Conservation (phyloP, 2,329 filamentous ascomycete genomes). For the Fusarium multiceps region DNA sequence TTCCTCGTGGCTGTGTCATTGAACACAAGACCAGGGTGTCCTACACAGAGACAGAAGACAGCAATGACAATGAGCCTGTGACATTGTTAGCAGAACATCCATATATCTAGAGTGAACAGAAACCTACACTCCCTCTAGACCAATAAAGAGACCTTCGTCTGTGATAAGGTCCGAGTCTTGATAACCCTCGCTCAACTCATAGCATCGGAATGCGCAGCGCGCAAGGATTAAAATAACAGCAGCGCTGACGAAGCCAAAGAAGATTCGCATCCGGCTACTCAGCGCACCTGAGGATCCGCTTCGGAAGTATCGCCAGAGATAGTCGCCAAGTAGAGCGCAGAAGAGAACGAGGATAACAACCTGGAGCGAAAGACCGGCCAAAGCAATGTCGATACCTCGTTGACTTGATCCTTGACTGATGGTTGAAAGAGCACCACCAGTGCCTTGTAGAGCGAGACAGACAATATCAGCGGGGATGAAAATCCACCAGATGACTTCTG, state of each 20-base stretch:
- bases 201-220: conserved; percentile 71
- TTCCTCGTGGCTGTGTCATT: conserved; percentile 7
- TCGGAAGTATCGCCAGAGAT: conserved; percentile 56
- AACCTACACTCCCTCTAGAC: conserved; percentile 62
- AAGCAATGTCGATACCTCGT: conserved; percentile 52
- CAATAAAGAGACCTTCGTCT: conserved; percentile 64
- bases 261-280: conserved; percentile 51
- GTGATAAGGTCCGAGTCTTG: conserved; percentile 62
- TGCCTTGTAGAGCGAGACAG: conserved; percentile 66
- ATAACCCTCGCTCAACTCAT: conserved; percentile 73
- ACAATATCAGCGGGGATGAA: conserved; percentile 66
- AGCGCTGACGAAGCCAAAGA: conserved; percentile 62
- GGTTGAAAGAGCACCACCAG: conserved; percentile 64
- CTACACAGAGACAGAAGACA: conserved; percentile 52
- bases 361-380: conserved; percentile 68
- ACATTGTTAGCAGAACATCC: conserved; percentile 7
- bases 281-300: conserved; percentile 31
- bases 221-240: conserved; percentile 70
- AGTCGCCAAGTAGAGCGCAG: conserved; percentile 59
- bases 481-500: conserved; percentile 56
- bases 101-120: background rate
- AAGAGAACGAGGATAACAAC: conserved; percentile 66
- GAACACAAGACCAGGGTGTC: conserved; percentile 53
- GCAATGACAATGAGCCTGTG: conserved; percentile 51
- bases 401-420: conserved; percentile 57